Evolutionary conservation across 2,329 filamentous ascomycete genomes (phyloP).

Genomic region (Epichloe hybrida): DNA sequence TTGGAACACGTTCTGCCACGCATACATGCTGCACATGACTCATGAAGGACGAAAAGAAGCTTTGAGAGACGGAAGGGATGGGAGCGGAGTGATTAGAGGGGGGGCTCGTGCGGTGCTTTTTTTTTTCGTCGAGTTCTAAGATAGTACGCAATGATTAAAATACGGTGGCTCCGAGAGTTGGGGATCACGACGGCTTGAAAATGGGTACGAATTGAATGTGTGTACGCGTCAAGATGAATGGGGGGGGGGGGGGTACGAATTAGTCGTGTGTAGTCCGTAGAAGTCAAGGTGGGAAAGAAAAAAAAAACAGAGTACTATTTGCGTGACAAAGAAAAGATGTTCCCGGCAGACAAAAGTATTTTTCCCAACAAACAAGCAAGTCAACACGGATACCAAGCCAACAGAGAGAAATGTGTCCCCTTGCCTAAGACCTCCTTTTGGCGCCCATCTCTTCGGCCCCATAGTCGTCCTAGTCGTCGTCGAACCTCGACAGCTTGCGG

Average conservation of each 20-base stretch:
- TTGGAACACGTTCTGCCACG: not conserved
- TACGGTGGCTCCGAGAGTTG: too few species aligned
- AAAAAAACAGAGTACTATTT: too few species aligned
- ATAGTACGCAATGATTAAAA: not conserved
- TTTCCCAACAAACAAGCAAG: not conserved
- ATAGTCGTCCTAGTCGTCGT: conserved; percentile 47
- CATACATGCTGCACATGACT: conserved; percentile 1
- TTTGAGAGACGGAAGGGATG: not conserved
- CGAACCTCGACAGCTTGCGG: conserved; percentile 36
- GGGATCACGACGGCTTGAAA: too few species aligned
- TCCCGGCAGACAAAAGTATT: too few species aligned
- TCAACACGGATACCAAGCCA: too few species aligned
- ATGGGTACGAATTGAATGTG: too few species aligned
- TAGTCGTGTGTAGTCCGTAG: too few species aligned
- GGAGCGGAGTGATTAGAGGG: not conserved
- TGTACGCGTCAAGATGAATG: too few species aligned
- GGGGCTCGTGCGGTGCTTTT: not conserved
- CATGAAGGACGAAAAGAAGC: not conserved
- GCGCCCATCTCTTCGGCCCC: conserved; percentile 55
- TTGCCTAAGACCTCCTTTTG: conserved; percentile 43
- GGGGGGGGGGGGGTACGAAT: too few species aligned
- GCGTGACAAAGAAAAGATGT: too few species aligned
- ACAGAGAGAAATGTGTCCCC: not conserved
- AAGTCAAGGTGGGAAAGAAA: too few species aligned
- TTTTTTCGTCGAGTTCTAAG: not conserved